A percentile compares a stretch with the other conserved stretches of the same genome.
Evolutionary conservation across 2,329 filamentous ascomycete genomes (phyloP).

Genomic region (Sporothrix luriei): DNA sequence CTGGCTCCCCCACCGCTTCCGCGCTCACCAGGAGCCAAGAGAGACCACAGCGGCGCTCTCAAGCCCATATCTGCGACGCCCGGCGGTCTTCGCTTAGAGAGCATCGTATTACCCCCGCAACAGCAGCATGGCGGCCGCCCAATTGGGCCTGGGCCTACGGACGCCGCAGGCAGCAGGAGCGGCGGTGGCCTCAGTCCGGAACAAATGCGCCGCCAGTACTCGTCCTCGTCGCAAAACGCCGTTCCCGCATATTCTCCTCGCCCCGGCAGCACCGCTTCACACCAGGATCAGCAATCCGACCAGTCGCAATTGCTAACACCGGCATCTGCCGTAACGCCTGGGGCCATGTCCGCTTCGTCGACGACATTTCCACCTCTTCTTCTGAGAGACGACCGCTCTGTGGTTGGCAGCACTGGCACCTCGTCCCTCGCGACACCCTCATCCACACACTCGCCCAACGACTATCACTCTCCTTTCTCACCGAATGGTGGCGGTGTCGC

Average conservation of each 20-base stretch:
- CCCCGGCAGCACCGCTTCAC: neutral
- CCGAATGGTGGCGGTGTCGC: neutral
- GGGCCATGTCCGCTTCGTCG: neutral
- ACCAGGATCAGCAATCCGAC: neutral
- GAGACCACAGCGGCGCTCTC: slow-evolving; percentile 30
- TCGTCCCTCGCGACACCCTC: slow-evolving; percentile 23
- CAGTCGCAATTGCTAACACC: slow-evolving; percentile 29
- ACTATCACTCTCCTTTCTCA: slow-evolving; percentile 14
- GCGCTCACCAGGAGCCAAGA: slow-evolving; percentile 13
- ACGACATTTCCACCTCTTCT: neutral
- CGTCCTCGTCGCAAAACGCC: neutral
- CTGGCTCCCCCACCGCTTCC: neutral
- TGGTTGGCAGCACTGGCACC: neutral
- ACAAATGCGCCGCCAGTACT: slow-evolving; percentile 18
- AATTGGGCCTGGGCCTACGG: neutral
- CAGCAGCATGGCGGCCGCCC: neutral
- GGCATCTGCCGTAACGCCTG: slow-evolving; percentile 21
- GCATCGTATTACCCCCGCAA: neutral
- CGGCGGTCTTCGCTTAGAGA: slow-evolving; percentile 34
- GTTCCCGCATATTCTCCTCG: slow-evolving; percentile 5
- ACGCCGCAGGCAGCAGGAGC: slow-evolving; percentile 9
- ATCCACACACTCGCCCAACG: slow-evolving; percentile 25
- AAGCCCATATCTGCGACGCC: slow-evolving; percentile 43
- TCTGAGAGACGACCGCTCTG: slow-evolving; percentile 2
- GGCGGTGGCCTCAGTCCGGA: neutral